phyloP scores from a whole-genome alignment of 176 grass and related monocot genomes.

The Elymus sibiricus region DNA sequence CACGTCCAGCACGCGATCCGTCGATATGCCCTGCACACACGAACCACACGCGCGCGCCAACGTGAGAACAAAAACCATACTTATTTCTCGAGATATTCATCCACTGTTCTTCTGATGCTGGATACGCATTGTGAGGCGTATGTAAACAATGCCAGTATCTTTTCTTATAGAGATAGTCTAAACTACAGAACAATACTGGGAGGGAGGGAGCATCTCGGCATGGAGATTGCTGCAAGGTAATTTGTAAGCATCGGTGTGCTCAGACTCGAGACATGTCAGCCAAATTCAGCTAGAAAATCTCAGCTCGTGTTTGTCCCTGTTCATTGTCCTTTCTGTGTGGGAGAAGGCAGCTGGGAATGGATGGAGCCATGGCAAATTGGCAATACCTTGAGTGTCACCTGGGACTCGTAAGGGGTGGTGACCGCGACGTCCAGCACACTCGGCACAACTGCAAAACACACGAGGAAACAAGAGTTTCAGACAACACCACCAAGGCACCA shows the following conservation, averaged over 20 bases:
- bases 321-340: neutral
- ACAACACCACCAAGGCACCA: neutral
- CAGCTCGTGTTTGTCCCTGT: neutral
- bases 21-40: slow-evolving; percentile 72
- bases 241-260: neutral
- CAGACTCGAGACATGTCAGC: neutral
- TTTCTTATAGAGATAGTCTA: neutral
- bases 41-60: neutral
- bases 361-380: neutral
- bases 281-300: neutral
- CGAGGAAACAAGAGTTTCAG: neutral
- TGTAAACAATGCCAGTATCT: neutral
- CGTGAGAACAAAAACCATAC: neutral
- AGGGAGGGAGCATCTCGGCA: neutral
- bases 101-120: neutral
- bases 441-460: slow-evolving; percentile 63
- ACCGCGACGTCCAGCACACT: slow-evolving; percentile 69
- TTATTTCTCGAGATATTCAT: neutral
- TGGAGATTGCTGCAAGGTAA: neutral
- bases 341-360: neutral
- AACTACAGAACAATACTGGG: neutral
- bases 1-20: slow-evolving; percentile 85
- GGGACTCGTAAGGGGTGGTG: slow-evolving; percentile 71
- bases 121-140: neutral
- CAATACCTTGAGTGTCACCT: slow-evolving; percentile 94